Conservation (phyloP, 225 moss, liverwort and hornwort genomes). For the Thuidium tamariscinum region DNA sequence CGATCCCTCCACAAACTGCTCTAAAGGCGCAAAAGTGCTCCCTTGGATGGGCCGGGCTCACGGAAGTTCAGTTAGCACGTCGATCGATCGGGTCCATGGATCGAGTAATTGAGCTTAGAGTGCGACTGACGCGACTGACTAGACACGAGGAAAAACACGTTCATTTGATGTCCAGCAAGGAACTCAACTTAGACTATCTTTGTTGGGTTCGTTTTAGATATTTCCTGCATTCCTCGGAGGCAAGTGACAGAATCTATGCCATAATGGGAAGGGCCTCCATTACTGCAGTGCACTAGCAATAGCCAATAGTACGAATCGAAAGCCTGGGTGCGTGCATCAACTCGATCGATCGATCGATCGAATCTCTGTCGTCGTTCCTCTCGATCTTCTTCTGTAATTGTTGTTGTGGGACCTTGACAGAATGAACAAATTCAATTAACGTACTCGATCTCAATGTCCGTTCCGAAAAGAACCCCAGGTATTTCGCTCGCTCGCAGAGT, state of each 20-base stretch:
- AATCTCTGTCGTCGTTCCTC: no score
- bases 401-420: not conserved
- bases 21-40: not conserved
- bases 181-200: not conserved
- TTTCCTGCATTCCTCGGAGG: not conserved
- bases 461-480: not conserved
- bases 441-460: no score
- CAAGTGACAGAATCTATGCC: not conserved
- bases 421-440: not conserved
- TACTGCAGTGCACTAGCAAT: no score
- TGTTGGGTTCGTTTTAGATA: not conserved
- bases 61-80: rapidly evolving
- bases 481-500: not conserved
- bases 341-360: no score
- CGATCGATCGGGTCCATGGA: not conserved
- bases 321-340: no score
- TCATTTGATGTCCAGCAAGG: not conserved
- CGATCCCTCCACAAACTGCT: not conserved
- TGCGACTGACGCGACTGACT: not conserved
- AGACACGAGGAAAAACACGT: not conserved
- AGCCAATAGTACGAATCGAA: no score
- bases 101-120: no score
- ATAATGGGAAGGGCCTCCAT: no score
- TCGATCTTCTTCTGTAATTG: not conserved
- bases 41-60: not conserved